These are phyloP conservation scores for Diaporthe destruens DNA, from an alignment of 2,329 filamentous ascomycete genomes.

Conservation along the genomic window DNA sequence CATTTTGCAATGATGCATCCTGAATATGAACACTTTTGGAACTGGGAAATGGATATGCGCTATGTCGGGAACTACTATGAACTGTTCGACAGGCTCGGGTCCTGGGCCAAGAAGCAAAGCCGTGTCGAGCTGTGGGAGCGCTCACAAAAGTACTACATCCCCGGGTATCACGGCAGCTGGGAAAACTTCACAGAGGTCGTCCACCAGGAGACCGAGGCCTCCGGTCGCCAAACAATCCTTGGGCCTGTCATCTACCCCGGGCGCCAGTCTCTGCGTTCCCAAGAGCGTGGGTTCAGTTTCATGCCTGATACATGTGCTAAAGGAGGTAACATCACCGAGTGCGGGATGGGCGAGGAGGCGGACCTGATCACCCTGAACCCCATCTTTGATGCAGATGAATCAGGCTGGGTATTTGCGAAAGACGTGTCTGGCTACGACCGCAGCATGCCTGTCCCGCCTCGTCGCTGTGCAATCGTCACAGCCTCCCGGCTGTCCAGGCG, in stretches of 20 bases:
- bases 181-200: conserved; percentile 78
- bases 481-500: conserved; percentile 76
- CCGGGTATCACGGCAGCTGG: conserved; percentile 76
- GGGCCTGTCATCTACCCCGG: conserved; percentile 72
- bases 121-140: conserved; percentile 83
- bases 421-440: conserved; percentile 78
- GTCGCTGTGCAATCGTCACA: conserved; percentile 79
- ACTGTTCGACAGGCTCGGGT: conserved; percentile 75
- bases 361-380: conserved; percentile 85
- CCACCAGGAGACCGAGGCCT: conserved; percentile 67
- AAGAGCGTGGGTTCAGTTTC: conserved; percentile 64
- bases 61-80: conserved; percentile 78
- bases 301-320: conserved; percentile 68
- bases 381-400: conserved; percentile 77
- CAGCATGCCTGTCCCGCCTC: conserved; percentile 68
- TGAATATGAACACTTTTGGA: conserved; percentile 77
- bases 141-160: conserved; percentile 81
- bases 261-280: conserved; percentile 60
- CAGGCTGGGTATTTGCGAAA: conserved; percentile 79
- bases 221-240: conserved; percentile 71
- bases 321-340: conserved; percentile 64
- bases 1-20: conserved; percentile 73
- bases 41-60: conserved; percentile 78
- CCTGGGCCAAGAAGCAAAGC: conserved; percentile 77
- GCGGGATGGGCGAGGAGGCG: conserved; percentile 78